These are phyloP conservation scores for Citrus mangshanensis DNA, from an alignment of 345 rosid genomes.

Conservation along the genomic window DNA sequence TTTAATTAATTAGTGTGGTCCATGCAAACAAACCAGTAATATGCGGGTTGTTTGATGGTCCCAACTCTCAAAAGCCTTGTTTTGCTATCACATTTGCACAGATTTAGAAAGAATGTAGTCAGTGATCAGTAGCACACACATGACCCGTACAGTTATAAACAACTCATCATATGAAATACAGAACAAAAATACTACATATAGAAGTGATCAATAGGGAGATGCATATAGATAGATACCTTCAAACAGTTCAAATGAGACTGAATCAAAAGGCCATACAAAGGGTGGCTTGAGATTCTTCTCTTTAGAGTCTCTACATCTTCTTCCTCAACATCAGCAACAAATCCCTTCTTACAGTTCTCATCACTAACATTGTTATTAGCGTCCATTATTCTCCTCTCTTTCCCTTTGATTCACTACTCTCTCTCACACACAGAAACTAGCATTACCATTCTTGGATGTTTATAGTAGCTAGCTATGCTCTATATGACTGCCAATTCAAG, in stretches of 20 bases:
- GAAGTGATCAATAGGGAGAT: too few relatives aligned
- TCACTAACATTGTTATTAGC: not conserved
- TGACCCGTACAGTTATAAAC: not conserved
- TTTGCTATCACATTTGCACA: constrained; percentile 11
- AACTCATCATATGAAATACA: too few relatives aligned
- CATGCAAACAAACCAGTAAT: not conserved
- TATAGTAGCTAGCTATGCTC: not conserved
- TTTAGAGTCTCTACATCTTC: constrained; percentile 32
- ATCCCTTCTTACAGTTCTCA: not conserved
- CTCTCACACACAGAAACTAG: not conserved
- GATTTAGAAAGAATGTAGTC: not conserved
- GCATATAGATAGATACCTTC: constrained; percentile 25
- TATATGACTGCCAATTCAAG: not conserved
- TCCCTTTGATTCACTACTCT: not conserved
- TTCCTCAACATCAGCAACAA: not conserved
- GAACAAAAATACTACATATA: too few relatives aligned
- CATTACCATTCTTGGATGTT: not conserved
- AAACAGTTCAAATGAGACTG: constrained; percentile 48
- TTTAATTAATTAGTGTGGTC: not conserved
- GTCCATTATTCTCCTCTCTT: not conserved
- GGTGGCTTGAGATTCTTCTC: constrained; percentile 51
- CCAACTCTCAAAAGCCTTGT: not conserved
- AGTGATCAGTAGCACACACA: not conserved
- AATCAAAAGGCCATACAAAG: constrained; percentile 44
- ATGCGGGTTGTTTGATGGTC: not conserved